phyloP scores from a whole-genome alignment of 2,329 filamentous ascomycete species.

The Colletotrichum magnum region DNA sequence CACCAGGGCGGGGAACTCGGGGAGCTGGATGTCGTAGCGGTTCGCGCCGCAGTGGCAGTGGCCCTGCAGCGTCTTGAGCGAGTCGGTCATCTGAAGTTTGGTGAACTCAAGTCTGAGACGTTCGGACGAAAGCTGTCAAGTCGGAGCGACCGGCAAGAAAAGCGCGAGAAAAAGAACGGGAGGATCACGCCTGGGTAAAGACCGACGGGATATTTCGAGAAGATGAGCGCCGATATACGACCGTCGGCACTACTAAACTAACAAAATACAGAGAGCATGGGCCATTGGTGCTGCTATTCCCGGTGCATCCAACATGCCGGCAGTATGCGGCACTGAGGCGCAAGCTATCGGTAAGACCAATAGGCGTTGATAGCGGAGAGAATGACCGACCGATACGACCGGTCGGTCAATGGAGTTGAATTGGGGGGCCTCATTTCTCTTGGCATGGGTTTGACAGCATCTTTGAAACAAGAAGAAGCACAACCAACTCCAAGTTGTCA shows the following conservation, averaged over 20 bases:
- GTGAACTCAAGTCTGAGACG: background rate
- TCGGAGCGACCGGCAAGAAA: too few relatives aligned
- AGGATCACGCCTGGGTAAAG: background rate
- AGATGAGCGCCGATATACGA: background rate
- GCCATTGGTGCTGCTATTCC: background rate
- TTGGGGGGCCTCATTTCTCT: too few relatives aligned
- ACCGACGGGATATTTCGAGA: background rate
- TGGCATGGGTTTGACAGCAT: too few relatives aligned
- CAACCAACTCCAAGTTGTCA: too few relatives aligned
- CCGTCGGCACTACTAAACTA: background rate
- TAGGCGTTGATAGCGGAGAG: background rate
- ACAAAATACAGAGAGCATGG: background rate
- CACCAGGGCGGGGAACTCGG: slow-evolving; percentile 25
- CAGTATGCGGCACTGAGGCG: slow-evolving; percentile 1
- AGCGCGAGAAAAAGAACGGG: background rate
- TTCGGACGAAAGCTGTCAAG: background rate
- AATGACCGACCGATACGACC: too few relatives aligned
- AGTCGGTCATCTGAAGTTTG: slow-evolving; percentile 8
- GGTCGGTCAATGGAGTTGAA: too few relatives aligned
- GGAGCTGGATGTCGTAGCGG: slow-evolving; percentile 44
- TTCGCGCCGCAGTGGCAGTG: slow-evolving; percentile 51
- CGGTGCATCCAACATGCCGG: background rate
- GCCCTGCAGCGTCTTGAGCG: slow-evolving; percentile 35
- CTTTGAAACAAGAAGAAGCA: too few relatives aligned
- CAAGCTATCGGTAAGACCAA: background rate